These are phyloP conservation scores for Solanum virginianum DNA, from an alignment of 257 asterid genomes.

Conservation along the genomic window DNA sequence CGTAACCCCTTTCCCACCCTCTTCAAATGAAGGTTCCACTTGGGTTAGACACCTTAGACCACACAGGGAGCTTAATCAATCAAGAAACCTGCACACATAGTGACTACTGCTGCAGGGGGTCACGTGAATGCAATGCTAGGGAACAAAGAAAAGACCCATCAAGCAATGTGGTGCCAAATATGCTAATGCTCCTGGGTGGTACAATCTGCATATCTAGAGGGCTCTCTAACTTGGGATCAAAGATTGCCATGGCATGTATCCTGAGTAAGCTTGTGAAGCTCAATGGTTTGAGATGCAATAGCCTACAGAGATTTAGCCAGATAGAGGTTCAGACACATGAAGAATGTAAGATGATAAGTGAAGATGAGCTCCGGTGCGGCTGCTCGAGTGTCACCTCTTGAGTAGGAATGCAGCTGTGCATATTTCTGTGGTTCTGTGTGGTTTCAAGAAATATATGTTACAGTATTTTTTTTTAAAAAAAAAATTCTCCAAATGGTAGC, in stretches of 20 bases:
- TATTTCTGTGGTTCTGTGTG: neutral
- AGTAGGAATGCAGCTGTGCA: neutral
- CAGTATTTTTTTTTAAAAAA: neutral
- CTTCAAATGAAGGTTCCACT: constrained; percentile 40
- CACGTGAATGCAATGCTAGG: constrained; percentile 19
- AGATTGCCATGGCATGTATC: constrained; percentile 76
- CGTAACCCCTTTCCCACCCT: neutral
- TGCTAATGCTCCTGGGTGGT: constrained; percentile 59
- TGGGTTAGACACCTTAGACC: constrained; percentile 32
- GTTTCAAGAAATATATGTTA: neutral
- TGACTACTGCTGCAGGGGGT: constrained; percentile 1
- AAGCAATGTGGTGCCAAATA: constrained; percentile 40
- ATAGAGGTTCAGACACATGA: neutral
- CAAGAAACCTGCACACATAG: constrained; percentile 18
- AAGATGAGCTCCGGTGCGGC: neutral
- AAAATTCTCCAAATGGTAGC: too few species aligned
- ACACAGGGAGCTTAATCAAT: constrained; percentile 1
- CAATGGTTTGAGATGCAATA: constrained; percentile 9
- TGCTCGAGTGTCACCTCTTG: neutral
- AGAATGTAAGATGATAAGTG: neutral
- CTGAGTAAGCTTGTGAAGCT: constrained; percentile 52
- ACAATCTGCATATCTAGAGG: constrained; percentile 67
- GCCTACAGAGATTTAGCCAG: neutral
- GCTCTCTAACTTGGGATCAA: constrained; percentile 63
- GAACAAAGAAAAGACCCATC: constrained; percentile 35